Conservation (phyloP, 768 basidiomycete genomes). For the Mycena capillaripes region DNA sequence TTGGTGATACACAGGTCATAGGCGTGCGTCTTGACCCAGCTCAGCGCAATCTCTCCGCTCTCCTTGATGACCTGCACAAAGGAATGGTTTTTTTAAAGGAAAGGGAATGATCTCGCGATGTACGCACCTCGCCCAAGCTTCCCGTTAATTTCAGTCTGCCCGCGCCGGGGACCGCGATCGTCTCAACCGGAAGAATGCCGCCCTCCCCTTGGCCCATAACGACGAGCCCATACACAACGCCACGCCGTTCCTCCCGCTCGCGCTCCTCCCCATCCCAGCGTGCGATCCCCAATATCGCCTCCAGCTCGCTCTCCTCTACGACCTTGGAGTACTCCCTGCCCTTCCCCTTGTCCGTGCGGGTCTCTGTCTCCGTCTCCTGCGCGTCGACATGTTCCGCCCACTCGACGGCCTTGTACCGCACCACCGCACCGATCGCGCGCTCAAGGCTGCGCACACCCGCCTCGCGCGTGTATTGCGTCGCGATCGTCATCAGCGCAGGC, state of each 20-base stretch:
- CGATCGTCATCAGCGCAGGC: slow-evolving; percentile 77
- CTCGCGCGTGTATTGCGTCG: slow-evolving; percentile 88
- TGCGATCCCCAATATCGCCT: slow-evolving; percentile 85
- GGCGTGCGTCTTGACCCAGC: slow-evolving; percentile 92
- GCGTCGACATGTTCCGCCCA: slow-evolving; percentile 79
- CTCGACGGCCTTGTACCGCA: slow-evolving; percentile 93
- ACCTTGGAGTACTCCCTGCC: slow-evolving; percentile 70
- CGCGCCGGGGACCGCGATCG: slow-evolving; percentile 79
- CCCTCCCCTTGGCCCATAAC: slow-evolving; percentile 93
- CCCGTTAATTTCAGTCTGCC: slow-evolving; percentile 87
- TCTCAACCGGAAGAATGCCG: slow-evolving; percentile 89
- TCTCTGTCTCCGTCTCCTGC: slow-evolving; percentile 34
- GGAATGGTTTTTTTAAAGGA: neutral
- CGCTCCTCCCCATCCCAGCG: slow-evolving; percentile 86
- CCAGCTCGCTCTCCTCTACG: slow-evolving; percentile 81
- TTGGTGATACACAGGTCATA: slow-evolving; percentile 85
- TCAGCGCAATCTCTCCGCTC: slow-evolving; percentile 89
- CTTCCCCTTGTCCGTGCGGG: slow-evolving; percentile 39
- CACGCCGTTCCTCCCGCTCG: slow-evolving; percentile 79
- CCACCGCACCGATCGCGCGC: slow-evolving; percentile 88
- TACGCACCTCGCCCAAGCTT: slow-evolving; percentile 78
- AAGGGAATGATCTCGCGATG: neutral
- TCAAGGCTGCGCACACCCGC: slow-evolving; percentile 95
- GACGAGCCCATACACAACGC: slow-evolving; percentile 88
- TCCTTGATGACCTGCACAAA: slow-evolving; percentile 84